Base-by-base conservation (phyloP, 495 filamentous ascomycete species). In the Aspergillus biplanus region DNA sequence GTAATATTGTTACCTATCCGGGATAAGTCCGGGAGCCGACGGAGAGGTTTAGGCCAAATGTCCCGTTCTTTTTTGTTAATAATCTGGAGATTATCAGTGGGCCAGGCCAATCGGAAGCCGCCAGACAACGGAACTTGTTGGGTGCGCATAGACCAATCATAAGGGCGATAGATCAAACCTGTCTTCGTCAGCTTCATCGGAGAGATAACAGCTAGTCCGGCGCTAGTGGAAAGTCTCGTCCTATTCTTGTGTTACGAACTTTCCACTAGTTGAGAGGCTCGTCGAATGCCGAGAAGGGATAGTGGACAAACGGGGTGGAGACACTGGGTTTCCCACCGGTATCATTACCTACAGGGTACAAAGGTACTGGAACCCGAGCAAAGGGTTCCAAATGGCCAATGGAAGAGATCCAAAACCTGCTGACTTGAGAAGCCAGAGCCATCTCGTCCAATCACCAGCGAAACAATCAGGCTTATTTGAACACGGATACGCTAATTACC, bases 401-500 rank as follows among this genome's bases (percentile, higher is more conserved):
- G 16, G 68, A 49, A 61, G 18, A 2, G 1, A 0, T 0, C 0
- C 39, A 55, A 76, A 71, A 68, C 31, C 13, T 64, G 76, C 71
- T 79, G 69, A 79, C 73, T 57, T 6, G 32, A 47, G 7, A 18
- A 18, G 18, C 35, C 16, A 48, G 18, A 39, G 33, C 27, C 13
- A 0, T 7, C 7, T 27, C 5, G 21, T 32, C 77, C 71, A 79
- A 77, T 79, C 21, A 71, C 0, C 0, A 18, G 0, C 0, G 11
- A 0, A 0, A 39, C 6, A 79, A 71, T 71, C 63, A 62, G 65
- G 72, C 66, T 79, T 79, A 71, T 75, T 72, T 55, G 16, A 56
- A 58, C 52, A 67, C 34, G 44, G 68, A 49, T 58, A 65, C 69
- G 58, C 64, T 53, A 52, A 5, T 12, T 32, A 50, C 73, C 63